Conservation (phyloP, 202 grass and related monocot species). For the Elaeis oleifera region DNA sequence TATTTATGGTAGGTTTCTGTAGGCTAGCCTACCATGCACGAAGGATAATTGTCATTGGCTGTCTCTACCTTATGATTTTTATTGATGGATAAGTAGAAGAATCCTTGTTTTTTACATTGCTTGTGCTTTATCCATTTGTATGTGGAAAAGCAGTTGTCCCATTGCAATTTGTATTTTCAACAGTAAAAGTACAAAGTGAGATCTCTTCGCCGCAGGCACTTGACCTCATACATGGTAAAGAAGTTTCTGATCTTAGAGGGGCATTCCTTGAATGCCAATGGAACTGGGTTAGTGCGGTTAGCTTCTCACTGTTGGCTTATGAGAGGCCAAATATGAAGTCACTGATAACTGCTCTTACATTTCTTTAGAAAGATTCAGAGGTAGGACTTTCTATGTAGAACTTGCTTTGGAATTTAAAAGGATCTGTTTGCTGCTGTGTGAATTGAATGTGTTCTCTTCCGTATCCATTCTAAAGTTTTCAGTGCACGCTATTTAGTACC, state of each 20-base stretch:
- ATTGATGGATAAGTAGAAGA: too few species aligned
- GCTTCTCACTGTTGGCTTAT: constrained; percentile 5
- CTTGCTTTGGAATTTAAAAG: too few species aligned
- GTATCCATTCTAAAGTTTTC: too few species aligned
- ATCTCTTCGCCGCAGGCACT: not conserved
- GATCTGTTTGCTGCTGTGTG: too few species aligned
- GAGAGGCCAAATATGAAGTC: constrained; percentile 15
- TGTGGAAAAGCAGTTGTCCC: too few species aligned
- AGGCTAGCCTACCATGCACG: too few species aligned
- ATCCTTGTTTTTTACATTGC: too few species aligned
- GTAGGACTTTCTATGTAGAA: not conserved
- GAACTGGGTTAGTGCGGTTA: constrained; percentile 3
- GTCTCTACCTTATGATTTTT: not conserved
- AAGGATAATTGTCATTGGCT: too few species aligned
- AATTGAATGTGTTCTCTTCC: too few species aligned
- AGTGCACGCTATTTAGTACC: too few species aligned
- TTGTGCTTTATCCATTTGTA: not conserved
- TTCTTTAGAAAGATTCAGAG: constrained; percentile 13
- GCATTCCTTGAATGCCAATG: constrained; percentile 1
- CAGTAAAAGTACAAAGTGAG: not conserved
- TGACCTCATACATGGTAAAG: constrained; percentile 8
- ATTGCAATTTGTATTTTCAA: too few species aligned
- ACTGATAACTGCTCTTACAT: not conserved
- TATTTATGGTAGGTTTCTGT: too few species aligned
- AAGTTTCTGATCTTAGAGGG: constrained; percentile 7